These are phyloP conservation scores for Tylopilus rubrobrunneus DNA, from an alignment of 768 basidiomycete genomes.

Conservation along the genomic window DNA sequence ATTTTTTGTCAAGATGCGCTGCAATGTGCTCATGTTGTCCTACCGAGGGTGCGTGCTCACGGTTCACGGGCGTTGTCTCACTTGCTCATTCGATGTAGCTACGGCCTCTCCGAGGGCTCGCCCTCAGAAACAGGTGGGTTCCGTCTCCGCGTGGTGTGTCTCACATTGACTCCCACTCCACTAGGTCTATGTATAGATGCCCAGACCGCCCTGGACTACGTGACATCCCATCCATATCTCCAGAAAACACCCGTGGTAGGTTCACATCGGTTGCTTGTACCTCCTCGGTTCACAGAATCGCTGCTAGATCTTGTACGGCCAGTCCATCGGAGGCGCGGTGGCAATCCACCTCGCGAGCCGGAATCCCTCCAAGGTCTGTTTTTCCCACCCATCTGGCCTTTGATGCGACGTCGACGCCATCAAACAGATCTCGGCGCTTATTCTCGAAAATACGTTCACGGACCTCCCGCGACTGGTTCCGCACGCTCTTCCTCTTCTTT, in stretches of 20 bases:
- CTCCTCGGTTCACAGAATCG: neutral
- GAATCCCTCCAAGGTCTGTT: constrained; percentile 61
- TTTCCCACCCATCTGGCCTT: neutral
- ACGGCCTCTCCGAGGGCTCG: constrained; percentile 82
- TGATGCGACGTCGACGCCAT: neutral
- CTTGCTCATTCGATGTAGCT: constrained; percentile 41
- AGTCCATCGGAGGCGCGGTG: constrained; percentile 91
- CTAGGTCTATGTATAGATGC: constrained; percentile 80
- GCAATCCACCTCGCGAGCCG: constrained; percentile 81
- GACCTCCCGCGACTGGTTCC: constrained; percentile 84
- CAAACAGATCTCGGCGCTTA: constrained; percentile 64
- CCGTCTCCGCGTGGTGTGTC: neutral
- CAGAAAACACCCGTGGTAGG: constrained; percentile 65
- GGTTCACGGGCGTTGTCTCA: too few species aligned
- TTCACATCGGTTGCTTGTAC: neutral
- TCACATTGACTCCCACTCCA: neutral
- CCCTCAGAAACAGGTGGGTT: constrained; percentile 76
- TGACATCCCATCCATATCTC: constrained; percentile 60
- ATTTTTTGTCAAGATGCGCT: constrained; percentile 79
- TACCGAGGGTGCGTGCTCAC: constrained; percentile 72
- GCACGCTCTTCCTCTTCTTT: constrained; percentile 66
- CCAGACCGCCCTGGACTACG: constrained; percentile 75
- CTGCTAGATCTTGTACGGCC: constrained; percentile 69
- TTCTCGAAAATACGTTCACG: constrained; percentile 93
- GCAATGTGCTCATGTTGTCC: constrained; percentile 92